Percentiles rank a stretch among this genome's conserved stretches.
Evolutionary conservation across 805 yeast species (phyloP).

Genomic region (Kodamaea kaohsiungensis): DNA sequence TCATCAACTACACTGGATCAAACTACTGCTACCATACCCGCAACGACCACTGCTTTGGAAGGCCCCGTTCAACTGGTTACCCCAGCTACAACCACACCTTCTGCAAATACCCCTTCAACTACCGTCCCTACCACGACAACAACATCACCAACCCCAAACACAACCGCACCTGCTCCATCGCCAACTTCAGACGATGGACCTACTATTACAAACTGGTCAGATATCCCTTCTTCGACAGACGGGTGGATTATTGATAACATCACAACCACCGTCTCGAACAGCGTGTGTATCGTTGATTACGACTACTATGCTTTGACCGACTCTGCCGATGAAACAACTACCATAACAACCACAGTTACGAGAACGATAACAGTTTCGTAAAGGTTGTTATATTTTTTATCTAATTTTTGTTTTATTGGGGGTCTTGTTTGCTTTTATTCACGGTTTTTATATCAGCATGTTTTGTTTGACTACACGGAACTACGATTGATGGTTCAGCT

Average conservation of each 20-base stretch:
- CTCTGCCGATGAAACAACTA: slow-evolving; percentile 25
- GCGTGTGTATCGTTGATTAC: slow-evolving; percentile 38
- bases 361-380: slow-evolving; percentile 32
- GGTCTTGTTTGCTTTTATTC: background rate
- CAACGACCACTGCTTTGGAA: slow-evolving; percentile 1
- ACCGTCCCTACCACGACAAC: slow-evolving; percentile 2
- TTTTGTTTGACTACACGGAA: slow-evolving; percentile 2
- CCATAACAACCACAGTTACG: slow-evolving; percentile 42
- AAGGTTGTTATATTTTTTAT: background rate
- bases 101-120: slow-evolving; percentile 5
- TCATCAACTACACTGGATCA: background rate
- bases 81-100: background rate
- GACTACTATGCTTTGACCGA: slow-evolving; percentile 29
- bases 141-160: background rate
- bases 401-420: slow-evolving; percentile 3
- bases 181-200: slow-evolving; percentile 20
- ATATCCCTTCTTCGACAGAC: slow-evolving; percentile 21
- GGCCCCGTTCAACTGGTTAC: background rate
- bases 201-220: slow-evolving; percentile 27
- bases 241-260: slow-evolving; percentile 38
- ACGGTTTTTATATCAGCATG: slow-evolving; percentile 1
- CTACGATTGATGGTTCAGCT: slow-evolving; percentile 8
- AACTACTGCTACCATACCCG: background rate
- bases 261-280: slow-evolving; percentile 29
- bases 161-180: slow-evolving; percentile 8